A percentile compares a stretch with the other conserved stretches of the same genome.
phyloP scores from a whole-genome alignment of 2,329 filamentous ascomycete species.

The Hypoxylon sp. region DNA sequence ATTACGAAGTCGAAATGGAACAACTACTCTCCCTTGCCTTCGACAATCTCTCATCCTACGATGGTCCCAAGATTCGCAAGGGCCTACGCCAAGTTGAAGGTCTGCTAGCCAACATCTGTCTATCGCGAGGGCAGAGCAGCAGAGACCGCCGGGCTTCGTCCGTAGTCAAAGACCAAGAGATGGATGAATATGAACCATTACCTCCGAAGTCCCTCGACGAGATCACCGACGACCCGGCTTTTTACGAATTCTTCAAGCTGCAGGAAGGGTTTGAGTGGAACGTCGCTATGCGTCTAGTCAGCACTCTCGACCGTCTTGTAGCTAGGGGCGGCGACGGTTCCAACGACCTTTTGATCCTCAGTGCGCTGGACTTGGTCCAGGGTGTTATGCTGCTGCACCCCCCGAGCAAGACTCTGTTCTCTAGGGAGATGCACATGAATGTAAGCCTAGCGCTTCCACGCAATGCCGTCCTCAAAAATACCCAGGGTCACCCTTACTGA shows the following conservation, averaged over 20 bases:
- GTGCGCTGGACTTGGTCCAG: conserved; percentile 89
- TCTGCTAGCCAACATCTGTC: conserved; percentile 92
- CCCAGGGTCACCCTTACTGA: conserved; percentile 5
- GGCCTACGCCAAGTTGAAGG: conserved; percentile 95
- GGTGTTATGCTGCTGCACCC: conserved; percentile 90
- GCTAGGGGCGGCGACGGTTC: conserved; percentile 85
- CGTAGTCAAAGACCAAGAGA: conserved; percentile 43
- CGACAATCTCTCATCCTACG: conserved; percentile 95
- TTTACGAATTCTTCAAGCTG: conserved; percentile 94
- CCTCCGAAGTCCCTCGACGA: conserved; percentile 76
- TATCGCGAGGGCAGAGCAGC: conserved; percentile 65
- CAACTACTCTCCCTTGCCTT: conserved; percentile 92
- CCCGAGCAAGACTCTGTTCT: conserved; percentile 88
- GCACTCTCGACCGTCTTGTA: conserved; percentile 87
- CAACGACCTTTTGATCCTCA: conserved; percentile 90
- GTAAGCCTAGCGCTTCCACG: conserved; percentile 60
- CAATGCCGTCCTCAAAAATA: not conserved
- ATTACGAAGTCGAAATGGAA: conserved; percentile 76
- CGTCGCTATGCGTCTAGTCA: conserved; percentile 86
- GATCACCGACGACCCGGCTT: conserved; percentile 86
- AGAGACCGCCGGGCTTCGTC: conserved; percentile 54
- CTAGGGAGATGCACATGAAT: conserved; percentile 94
- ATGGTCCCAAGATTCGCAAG: conserved; percentile 90
- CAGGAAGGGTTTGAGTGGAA: conserved; percentile 99
- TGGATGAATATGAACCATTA: conserved; percentile 54